Percentiles rank a stretch among this genome's conserved stretches.
Evolutionary conservation across 1,284 basidiomycete genomes (phyloP).

Genomic region (Salmacisia buchloeana): DNA sequence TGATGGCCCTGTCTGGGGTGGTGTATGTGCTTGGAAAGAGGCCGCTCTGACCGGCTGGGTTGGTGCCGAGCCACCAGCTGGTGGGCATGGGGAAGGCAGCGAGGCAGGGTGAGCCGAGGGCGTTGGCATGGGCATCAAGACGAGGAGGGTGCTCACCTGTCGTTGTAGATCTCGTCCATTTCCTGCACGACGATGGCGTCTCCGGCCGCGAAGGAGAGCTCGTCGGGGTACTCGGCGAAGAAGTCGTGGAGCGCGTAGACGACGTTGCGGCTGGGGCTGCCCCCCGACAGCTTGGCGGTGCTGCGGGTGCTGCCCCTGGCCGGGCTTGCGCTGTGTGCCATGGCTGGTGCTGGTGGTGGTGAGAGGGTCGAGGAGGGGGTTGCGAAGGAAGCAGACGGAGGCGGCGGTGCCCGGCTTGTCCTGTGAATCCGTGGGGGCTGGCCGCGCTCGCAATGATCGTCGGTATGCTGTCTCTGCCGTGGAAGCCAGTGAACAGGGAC

Average conservation of each 20-base stretch:
- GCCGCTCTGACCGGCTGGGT: slow-evolving; percentile 71
- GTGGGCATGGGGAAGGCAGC: neutral
- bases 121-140: slow-evolving; percentile 7
- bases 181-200: slow-evolving; percentile 85
- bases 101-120: neutral
- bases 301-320: neutral
- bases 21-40: slow-evolving; percentile 91
- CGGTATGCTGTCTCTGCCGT: no score
- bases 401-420: no score
- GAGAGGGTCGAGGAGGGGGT: neutral
- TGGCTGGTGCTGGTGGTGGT: neutral
- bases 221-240: slow-evolving; percentile 84
- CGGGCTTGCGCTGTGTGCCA: neutral
- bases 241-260: slow-evolving; percentile 71
- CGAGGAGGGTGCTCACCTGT: slow-evolving; percentile 71
- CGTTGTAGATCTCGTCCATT: slow-evolving; percentile 85
- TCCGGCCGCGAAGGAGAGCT: slow-evolving; percentile 77
- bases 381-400: no score
- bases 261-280: slow-evolving; percentile 23
- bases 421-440: no score
- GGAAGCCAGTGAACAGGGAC: no score
- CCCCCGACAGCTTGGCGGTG: no score
- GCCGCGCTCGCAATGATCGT: no score
- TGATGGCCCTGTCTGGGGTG: slow-evolving; percentile 35
- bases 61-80: slow-evolving; percentile 64